These are phyloP conservation scores for Cryptococcus sp. DNA, from an alignment of 1,284 basidiomycete genomes.

Conservation along the genomic window DNA sequence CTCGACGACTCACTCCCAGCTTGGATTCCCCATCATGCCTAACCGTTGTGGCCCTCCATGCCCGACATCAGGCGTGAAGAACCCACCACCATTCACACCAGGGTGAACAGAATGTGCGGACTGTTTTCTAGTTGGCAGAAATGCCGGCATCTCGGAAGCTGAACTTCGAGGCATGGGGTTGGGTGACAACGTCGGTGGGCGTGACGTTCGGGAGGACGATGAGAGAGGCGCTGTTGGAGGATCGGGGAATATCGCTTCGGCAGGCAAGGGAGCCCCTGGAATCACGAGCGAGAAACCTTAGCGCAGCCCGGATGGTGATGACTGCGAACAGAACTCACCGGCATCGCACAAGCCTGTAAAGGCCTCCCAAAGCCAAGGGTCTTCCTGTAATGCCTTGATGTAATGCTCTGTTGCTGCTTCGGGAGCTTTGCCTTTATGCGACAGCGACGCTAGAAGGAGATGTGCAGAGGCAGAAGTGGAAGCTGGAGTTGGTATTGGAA, in stretches of 20 bases:
- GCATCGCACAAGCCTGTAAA: slow-evolving; percentile 83
- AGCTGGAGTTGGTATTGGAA: slow-evolving; percentile 28
- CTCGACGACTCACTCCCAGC: slow-evolving; percentile 40
- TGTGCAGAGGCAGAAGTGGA: slow-evolving; percentile 34
- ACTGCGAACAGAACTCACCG: slow-evolving; percentile 59
- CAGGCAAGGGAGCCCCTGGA: slow-evolving; percentile 32
- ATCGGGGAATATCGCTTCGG: slow-evolving; percentile 35
- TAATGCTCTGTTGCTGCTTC: slow-evolving; percentile 72
- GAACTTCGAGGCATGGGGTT: slow-evolving; percentile 50
- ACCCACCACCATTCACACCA: slow-evolving; percentile 64
- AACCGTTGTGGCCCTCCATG: slow-evolving; percentile 17
- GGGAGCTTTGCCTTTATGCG: slow-evolving; percentile 57
- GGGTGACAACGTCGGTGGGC: slow-evolving; percentile 60
- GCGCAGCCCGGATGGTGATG: slow-evolving; percentile 1
- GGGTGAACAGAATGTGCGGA: slow-evolving; percentile 51
- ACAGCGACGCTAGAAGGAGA: slow-evolving; percentile 40
- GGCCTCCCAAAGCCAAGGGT: slow-evolving; percentile 90
- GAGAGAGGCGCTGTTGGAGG: slow-evolving; percentile 28
- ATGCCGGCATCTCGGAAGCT: slow-evolving; percentile 49
- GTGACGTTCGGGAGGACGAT: slow-evolving; percentile 35
- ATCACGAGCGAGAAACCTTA: neutral
- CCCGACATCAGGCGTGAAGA: slow-evolving; percentile 69
- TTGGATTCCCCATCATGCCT: slow-evolving; percentile 39
- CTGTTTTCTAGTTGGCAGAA: slow-evolving; percentile 59
- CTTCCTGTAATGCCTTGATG: slow-evolving; percentile 67